These are phyloP conservation scores for Platanthera guangdongensis DNA, from an alignment of 106 monocot genomes.

Conservation along the genomic window DNA sequence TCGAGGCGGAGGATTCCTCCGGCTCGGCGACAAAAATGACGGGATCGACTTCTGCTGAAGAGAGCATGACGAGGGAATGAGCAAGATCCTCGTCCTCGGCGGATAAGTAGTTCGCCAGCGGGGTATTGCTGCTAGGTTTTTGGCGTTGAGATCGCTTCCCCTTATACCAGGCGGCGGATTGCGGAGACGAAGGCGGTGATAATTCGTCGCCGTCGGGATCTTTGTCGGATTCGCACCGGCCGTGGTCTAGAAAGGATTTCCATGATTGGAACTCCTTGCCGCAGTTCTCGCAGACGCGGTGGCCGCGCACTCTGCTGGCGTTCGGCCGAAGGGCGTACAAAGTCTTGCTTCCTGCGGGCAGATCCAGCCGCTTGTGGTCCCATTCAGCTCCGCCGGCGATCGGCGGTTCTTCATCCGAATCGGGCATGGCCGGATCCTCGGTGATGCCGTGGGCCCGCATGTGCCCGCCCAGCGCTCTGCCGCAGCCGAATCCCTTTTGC, in stretches of 20 bases:
- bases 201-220: background rate
- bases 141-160: slow-evolving; percentile 48
- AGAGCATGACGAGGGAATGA: slow-evolving; percentile 60
- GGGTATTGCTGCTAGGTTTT: background rate
- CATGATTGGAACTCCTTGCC: slow-evolving; percentile 59
- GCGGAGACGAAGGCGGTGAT: background rate
- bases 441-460: slow-evolving; percentile 68
- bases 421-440: slow-evolving; percentile 16
- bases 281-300: slow-evolving; percentile 53
- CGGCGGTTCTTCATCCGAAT: slow-evolving; percentile 2
- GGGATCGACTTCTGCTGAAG: slow-evolving; percentile 29
- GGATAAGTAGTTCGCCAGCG: background rate
- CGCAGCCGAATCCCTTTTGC: slow-evolving; percentile 74
- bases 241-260: slow-evolving; percentile 68
- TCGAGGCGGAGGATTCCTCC: slow-evolving; percentile 53
- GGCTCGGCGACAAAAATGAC: slow-evolving; percentile 18
- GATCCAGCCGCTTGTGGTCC: background rate
- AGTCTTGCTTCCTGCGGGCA: slow-evolving; percentile 4
- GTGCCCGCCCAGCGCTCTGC: slow-evolving; percentile 76
- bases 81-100: slow-evolving; percentile 81
- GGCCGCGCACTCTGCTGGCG: slow-evolving; percentile 26
- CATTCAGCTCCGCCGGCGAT: slow-evolving; percentile 9
- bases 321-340: slow-evolving; percentile 68
- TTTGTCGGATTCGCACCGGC: slow-evolving; percentile 27
- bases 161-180: slow-evolving; percentile 32